A percentile compares a stretch with the other conserved stretches of the same genome.
These are phyloP conservation scores for Trichosporon inkin DNA, from an alignment of 1,284 basidiomycete genomes.

Conservation along the genomic window DNA sequence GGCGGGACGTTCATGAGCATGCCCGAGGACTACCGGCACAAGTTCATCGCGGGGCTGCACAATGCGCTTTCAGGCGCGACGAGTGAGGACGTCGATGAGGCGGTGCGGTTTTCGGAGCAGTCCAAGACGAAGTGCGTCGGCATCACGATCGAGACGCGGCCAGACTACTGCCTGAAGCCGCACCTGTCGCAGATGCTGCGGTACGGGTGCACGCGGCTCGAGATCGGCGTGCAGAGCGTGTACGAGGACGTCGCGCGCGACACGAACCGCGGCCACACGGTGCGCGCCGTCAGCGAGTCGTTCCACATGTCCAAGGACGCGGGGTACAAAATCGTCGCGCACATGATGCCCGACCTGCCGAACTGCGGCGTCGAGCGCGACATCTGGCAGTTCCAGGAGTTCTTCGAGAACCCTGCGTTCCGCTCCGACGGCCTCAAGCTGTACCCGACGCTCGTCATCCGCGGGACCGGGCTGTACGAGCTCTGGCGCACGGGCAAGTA, in stretches of 20 bases:
- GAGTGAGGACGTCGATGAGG: conserved; percentile 89
- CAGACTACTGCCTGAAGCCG: conserved; percentile 95
- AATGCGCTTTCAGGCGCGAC: conserved; percentile 96
- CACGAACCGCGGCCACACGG: conserved; percentile 96
- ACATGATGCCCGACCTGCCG: conserved; percentile 97
- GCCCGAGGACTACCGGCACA: conserved; percentile 88
- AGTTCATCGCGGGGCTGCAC: conserved; percentile 93
- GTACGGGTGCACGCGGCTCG: conserved; percentile 95
- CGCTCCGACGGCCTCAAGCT: conserved; percentile 96
- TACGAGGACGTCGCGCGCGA: conserved; percentile 99
- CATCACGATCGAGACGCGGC: conserved; percentile 97
- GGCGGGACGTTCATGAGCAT: conserved; percentile 99
- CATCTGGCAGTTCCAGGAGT: conserved; percentile 89
- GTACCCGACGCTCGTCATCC: conserved; percentile 96
- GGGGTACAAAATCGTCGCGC: conserved; percentile 97
- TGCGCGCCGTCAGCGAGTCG: conserved; percentile 92
- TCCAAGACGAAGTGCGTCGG: conserved; percentile 98
- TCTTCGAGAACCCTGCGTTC: conserved; percentile 98
- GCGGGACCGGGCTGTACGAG: conserved; percentile 95
- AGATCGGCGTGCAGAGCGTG: conserved; percentile 97
- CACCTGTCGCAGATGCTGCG: conserved; percentile 98
- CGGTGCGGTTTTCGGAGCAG: conserved; percentile 95
- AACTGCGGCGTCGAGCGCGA: conserved; percentile 97
- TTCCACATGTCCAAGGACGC: conserved; percentile 99
- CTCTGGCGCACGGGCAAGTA: conserved; percentile 94